A percentile compares a stretch with the other conserved stretches of the same genome.
Evolutionary conservation across 192 early-diverging fungal species (phyloP).

Genomic region (Coemansia sp.): DNA sequence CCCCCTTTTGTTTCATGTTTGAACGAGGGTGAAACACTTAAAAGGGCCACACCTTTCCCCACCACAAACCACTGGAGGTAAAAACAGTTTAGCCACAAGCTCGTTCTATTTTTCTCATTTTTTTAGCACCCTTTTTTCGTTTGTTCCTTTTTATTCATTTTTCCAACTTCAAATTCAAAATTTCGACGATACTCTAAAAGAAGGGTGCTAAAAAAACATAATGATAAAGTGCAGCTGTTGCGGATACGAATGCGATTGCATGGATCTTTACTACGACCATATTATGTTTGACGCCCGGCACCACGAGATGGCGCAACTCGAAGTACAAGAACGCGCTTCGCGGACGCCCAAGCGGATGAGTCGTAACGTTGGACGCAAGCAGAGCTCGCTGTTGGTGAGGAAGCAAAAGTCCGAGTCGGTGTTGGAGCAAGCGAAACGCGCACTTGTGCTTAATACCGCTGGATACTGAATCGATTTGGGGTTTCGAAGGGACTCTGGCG

Average conservation of each 20-base stretch:
- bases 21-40: too few species aligned
- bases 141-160: too few species aligned
- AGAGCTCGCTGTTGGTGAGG: slow-evolving; percentile 23
- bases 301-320: slow-evolving; percentile 31
- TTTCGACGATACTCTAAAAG: neutral
- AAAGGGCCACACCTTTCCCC: too few species aligned
- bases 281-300: slow-evolving; percentile 50
- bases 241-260: slow-evolving; percentile 51
- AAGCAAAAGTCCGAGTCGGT: slow-evolving; percentile 11
- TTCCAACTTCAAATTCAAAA: too few species aligned
- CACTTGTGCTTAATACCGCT: slow-evolving; percentile 9
- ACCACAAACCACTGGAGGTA: too few species aligned
- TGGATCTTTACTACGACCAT: slow-evolving; percentile 53
- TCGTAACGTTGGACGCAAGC: slow-evolving; percentile 8
- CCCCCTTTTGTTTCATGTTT: too few species aligned
- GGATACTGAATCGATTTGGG: neutral
- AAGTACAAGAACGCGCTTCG: slow-evolving; percentile 3
- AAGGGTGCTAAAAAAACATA: neutral
- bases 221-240: slow-evolving; percentile 49
- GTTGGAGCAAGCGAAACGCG: slow-evolving; percentile 7
- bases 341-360: slow-evolving; percentile 8
- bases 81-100: too few species aligned
- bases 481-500: too few species aligned
- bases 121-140: too few species aligned
- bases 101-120: too few species aligned